A percentile compares a stretch with the other conserved stretches of the same genome.
These are phyloP conservation scores for Huntiella bhutanensis DNA, from an alignment of 2,329 filamentous ascomycete species.

Conservation along the genomic window DNA sequence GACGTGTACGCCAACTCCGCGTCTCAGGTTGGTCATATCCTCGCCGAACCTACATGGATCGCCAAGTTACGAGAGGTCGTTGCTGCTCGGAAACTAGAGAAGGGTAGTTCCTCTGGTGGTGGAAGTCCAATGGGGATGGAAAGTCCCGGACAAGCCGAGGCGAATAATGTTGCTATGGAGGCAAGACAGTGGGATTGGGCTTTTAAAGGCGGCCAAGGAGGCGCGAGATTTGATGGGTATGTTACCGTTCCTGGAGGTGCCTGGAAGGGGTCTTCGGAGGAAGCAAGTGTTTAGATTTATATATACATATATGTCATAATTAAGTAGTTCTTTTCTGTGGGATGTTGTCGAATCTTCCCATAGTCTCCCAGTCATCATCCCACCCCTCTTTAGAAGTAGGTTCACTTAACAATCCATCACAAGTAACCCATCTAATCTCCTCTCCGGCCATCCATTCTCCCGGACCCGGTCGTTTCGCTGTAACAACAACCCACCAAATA, in stretches of 20 bases:
- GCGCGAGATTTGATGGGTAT: not conserved
- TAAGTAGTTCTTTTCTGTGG: too few species aligned
- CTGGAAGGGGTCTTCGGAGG: too few species aligned
- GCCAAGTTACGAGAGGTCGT: conserved; percentile 26
- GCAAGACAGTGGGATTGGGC: conserved; percentile 3
- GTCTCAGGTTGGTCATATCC: conserved; percentile 23
- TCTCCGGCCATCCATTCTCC: too few species aligned
- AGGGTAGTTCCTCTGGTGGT: not conserved
- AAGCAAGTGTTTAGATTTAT: too few species aligned
- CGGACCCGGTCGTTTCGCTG: conserved; percentile 20
- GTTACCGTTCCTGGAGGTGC: not conserved
- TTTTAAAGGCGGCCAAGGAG: not conserved
- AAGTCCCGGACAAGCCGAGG: not conserved
- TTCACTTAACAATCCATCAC: too few species aligned
- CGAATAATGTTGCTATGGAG: conserved; percentile 25
- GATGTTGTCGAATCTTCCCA: too few species aligned
- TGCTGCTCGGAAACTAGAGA: conserved; percentile 17
- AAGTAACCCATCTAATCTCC: too few species aligned
- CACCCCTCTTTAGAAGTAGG: too few species aligned
- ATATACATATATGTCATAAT: too few species aligned
- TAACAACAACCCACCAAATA: conserved; percentile 21
- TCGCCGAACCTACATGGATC: conserved; percentile 29
- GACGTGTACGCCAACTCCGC: conserved; percentile 33
- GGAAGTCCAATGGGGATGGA: not conserved
- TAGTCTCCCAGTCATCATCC: too few species aligned